Base-by-base conservation (phyloP, 768 basidiomycete genomes). In the Wakefieldia striispora region DNA sequence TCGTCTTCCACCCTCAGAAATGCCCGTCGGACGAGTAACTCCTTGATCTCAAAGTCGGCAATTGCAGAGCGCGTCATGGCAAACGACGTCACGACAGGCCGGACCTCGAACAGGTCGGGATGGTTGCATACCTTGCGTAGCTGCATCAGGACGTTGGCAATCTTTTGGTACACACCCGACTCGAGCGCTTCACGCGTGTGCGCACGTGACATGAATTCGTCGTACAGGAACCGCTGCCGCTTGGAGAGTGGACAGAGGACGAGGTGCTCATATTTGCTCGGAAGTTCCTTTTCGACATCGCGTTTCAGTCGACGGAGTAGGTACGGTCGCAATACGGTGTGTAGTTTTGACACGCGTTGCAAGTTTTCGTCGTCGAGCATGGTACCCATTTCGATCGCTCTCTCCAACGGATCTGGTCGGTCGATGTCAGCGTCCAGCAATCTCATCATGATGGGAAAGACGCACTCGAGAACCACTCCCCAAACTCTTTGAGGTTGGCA, bases 71-170 rank as follows among this genome's bases (percentile, higher is more conserved):
- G 87, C 50, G 72, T 73, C 83, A 81, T 86, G 5, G 78, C 82
- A 66, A 86, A 91, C 21, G 80, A 92, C 45, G 80, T 90, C 47
- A 82, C 83, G 51, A 86, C 83, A 1, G 93, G 90, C 58, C 93
- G 86, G 43, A 90, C 83, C 67, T 95, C 90, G 64, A 95, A 95
- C 10, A 94, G 75, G 68, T 94, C 88, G 0, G 95, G 95, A 67
- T 97, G 93, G 47, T 91, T 94, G 74, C 92, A 92, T 37, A 95
- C 91, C 73, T 98, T 97, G 47, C 97, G 86, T 4, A 98, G 78
- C 66, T 99, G 97, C 97, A 98, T 99, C 51, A 98, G 80, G 49
- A 95, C 84, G 64, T 99, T 99, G 59, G 89, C 89, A 38, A 91
- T 87, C 69, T 88, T 88, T 69, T 88, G 87, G 60, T 91, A 91